Evolutionary conservation across 2,329 filamentous ascomycete genomes (phyloP), one percentile per base, ranked within the genome.

Genomic region (Exserohilum turcica): DNA sequence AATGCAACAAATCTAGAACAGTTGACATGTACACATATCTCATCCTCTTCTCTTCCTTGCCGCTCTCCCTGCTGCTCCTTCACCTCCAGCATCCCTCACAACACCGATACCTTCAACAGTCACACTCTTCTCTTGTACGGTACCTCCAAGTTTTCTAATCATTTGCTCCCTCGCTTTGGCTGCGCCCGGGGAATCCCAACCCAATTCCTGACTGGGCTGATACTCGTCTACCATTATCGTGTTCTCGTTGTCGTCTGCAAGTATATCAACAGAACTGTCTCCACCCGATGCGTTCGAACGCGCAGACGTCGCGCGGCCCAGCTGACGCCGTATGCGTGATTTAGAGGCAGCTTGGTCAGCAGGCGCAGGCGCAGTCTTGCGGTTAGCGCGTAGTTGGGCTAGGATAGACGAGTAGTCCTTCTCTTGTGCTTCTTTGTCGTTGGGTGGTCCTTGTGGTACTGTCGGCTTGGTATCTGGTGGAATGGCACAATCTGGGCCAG

Each of bases 181-280:
- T 31, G 63, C 68, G 7, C 68, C 72, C 3, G 67, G 68, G n/a
- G 70, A 71, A 43, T 76, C 74, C 68, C 74, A 77, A 0, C 70
- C 67, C 24, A 76, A 48, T 32, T 69, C 65, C 50, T 77, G 74
- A 31, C 68, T 73, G 1, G 74, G 68, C 48, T 72, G 64, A 37
- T 70, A 71, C 29, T 67, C 68, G 12, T 66, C 60, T 18, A 64
- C 51, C 10, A 59, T 38, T 6, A 62, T 53, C 9, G 56, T 60
- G 6, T 61, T 58, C 33, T 61, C 64, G 9, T 61, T 54, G 7
- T 61, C 57, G 6, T 57, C 59, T 31, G 52, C 59, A 28, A 59
- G 53, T n/a, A 52, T 52, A 13, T 61, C 59, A 7, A 50, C 61
- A 2, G 68, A 70, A 43, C 64, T 65, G n/a, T 67, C 67, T 5